Percentiles rank a stretch among this genome's conserved stretches.
Evolutionary conservation across 768 basidiomycete genomes (phyloP).

Genomic region (Russula sp.): DNA sequence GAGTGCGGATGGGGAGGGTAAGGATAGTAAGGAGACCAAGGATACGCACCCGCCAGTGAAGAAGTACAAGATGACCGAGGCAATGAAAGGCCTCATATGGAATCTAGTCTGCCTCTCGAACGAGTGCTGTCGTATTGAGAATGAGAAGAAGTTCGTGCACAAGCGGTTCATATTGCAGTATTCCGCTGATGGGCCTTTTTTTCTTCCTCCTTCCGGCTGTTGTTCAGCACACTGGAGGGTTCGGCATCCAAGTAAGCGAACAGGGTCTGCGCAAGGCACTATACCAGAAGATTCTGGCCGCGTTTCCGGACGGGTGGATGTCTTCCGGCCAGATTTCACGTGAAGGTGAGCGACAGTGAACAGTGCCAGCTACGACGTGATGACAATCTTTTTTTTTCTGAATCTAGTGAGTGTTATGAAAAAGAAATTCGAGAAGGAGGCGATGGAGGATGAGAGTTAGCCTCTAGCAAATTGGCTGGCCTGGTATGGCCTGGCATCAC

Average conservation of each 20-base stretch:
- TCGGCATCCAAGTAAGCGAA: constrained; percentile 72
- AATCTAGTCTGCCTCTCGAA: constrained; percentile 78
- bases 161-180: not conserved
- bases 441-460: constrained; percentile 53
- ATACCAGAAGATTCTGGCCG: constrained; percentile 83
- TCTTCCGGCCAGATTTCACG: constrained; percentile 82
- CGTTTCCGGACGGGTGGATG: constrained; percentile 83
- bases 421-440: constrained; percentile 73
- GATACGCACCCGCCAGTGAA: constrained; percentile 65
- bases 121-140: constrained; percentile 69
- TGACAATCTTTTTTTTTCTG: not conserved
- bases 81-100: constrained; percentile 79
- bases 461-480: not conserved
- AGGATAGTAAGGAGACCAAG: constrained; percentile 36
- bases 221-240: constrained; percentile 52
- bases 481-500: not conserved
- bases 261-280: constrained; percentile 76
- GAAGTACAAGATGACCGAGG: constrained; percentile 75
- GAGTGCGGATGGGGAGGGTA: constrained; percentile 36
- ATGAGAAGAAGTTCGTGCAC: constrained; percentile 56
- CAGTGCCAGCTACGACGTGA: not conserved
- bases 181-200: not conserved
- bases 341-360: constrained; percentile 57
- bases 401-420: constrained; percentile 77
- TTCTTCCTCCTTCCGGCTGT: not conserved